Evolutionary conservation across 306 rosid species (phyloP).

Genomic region (Dryas alaskensis): DNA sequence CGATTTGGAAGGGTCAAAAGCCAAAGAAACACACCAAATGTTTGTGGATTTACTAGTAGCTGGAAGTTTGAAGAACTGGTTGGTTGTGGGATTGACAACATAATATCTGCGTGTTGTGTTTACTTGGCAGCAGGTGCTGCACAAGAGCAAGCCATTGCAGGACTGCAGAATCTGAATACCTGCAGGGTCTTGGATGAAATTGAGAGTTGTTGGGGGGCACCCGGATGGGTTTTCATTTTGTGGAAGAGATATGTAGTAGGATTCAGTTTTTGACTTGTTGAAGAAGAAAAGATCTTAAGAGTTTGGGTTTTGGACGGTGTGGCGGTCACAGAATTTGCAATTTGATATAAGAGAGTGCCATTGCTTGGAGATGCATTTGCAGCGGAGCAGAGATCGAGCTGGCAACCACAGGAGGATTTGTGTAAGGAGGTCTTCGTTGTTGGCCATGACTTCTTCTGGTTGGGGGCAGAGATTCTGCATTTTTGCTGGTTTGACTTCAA

Average conservation of each 20-base stretch:
- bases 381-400: no score
- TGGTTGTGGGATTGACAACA: conserved; percentile 11
- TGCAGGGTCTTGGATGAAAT: no score
- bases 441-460: neutral
- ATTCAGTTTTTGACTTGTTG: neutral
- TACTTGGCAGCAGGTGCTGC: neutral
- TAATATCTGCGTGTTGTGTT: neutral
- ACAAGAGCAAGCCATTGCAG: neutral
- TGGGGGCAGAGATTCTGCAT: no score
- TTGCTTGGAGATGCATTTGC: conserved; percentile 25
- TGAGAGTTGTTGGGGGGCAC: neutral
- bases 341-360: conserved; percentile 33
- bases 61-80: neutral
- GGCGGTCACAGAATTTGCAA: neutral
- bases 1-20: no score
- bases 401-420: no score
- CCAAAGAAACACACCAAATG: no score
- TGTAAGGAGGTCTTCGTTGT: no score
- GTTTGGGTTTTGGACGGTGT: neutral
- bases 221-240: no score
- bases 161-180: no score
- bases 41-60: no score
- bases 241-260: neutral
- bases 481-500: no score
- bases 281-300: neutral